Conservation (phyloP, 495 filamentous ascomycete genomes). For the Aspergillus wentii region DNA sequence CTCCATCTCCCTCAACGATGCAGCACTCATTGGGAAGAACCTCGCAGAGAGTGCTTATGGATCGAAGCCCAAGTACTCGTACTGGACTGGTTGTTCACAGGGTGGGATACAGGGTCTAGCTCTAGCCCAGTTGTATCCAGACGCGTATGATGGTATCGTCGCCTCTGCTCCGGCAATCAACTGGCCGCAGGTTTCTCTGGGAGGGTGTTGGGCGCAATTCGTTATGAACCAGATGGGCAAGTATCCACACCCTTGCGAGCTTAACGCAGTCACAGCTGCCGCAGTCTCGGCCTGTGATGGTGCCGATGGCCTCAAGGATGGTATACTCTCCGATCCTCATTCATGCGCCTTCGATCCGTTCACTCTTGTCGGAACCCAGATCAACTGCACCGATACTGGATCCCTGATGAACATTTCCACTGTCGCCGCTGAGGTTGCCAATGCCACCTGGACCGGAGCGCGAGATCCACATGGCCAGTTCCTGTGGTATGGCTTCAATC, state of each 20-base stretch:
- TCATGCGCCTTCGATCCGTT: slow-evolving; percentile 46
- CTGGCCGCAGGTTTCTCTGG: slow-evolving; percentile 29
- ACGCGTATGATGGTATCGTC: slow-evolving; percentile 55
- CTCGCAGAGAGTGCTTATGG: slow-evolving; percentile 13
- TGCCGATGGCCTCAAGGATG: slow-evolving; percentile 53
- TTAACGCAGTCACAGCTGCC: slow-evolving; percentile 39
- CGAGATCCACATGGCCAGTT: neutral
- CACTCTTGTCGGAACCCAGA: slow-evolving; percentile 42
- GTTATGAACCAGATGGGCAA: slow-evolving; percentile 28
- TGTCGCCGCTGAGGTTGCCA: slow-evolving; percentile 21
- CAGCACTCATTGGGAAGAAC: slow-evolving; percentile 18
- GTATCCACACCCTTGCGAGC: slow-evolving; percentile 33
- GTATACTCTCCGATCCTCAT: slow-evolving; percentile 50
- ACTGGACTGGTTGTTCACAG: slow-evolving; percentile 43
- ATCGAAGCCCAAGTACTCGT: slow-evolving; percentile 21
- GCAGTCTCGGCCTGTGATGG: slow-evolving; percentile 40
- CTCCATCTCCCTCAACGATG: slow-evolving; percentile 28
- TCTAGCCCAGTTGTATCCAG: slow-evolving; percentile 37
- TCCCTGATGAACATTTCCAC: slow-evolving; percentile 19
- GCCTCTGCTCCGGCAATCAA: slow-evolving; percentile 43
- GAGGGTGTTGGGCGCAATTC: slow-evolving; percentile 11
- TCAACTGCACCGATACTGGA: slow-evolving; percentile 31
- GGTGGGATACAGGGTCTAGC: slow-evolving; percentile 44
- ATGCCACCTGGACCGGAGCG: slow-evolving; percentile 25
- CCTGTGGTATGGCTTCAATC: slow-evolving; percentile 15